These are phyloP conservation scores for Lyophyllum atratum DNA, from an alignment of 768 basidiomycete species.

Conservation along the genomic window DNA sequence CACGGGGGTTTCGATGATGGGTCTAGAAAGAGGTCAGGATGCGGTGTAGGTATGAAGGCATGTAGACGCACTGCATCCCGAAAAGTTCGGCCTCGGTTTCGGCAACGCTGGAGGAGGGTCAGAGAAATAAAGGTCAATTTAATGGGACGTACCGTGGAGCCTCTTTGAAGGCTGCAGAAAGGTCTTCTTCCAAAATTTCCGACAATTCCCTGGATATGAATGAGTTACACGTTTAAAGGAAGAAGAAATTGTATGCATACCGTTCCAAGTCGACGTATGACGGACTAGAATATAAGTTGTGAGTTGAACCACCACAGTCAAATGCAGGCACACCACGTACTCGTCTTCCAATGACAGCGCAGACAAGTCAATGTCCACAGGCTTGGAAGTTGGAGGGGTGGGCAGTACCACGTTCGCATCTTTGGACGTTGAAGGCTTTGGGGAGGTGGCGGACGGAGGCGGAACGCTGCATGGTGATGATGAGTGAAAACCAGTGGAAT, in stretches of 20 bases:
- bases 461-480: background rate
- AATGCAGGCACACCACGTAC: background rate
- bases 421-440: conserved; percentile 2
- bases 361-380: background rate
- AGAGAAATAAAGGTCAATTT: background rate
- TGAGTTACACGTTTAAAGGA: background rate
- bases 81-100: conserved; percentile 20
- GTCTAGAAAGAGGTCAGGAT: background rate
- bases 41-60: too few relatives aligned
- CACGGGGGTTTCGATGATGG: conserved; percentile 2
- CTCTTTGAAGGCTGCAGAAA: conserved; percentile 8
- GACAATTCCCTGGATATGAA: conserved; percentile 1
- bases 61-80: conserved; percentile 6
- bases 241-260: background rate
- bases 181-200: conserved; percentile 11
- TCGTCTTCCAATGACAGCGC: conserved; percentile 5
- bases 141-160: conserved; percentile 10
- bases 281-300: background rate
- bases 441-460: background rate
- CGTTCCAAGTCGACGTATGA: conserved; percentile 4
- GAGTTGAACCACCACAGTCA: background rate
- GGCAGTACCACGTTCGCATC: background rate
- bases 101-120: conserved; percentile 10
- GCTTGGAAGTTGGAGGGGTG: background rate
- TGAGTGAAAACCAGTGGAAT: background rate